phyloP scores from a whole-genome alignment of 768 basidiomycete genomes.

The Tricholoma flavovirens region DNA sequence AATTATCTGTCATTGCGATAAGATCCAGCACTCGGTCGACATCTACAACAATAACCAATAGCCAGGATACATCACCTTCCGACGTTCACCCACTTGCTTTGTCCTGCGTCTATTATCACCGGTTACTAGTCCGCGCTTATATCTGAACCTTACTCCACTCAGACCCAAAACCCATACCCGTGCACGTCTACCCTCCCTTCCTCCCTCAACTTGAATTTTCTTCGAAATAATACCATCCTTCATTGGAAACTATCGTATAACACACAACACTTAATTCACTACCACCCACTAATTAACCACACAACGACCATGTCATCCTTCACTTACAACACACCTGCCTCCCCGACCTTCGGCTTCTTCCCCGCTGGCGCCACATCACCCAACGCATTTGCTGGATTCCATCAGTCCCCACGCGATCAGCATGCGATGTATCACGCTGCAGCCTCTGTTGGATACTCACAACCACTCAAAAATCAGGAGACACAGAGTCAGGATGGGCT shows the following conservation, averaged over 20 bases:
- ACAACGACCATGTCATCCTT: conserved; percentile 41
- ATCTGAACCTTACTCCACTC: conserved; percentile 8
- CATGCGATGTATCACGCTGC: conserved; percentile 57
- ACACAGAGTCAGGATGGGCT: conserved; percentile 23
- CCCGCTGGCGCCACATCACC: conserved; percentile 50
- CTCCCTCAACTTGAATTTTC: conserved; percentile 5
- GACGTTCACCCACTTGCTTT: conserved; percentile 3
- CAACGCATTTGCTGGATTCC: conserved; percentile 50
- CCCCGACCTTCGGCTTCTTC: conserved; percentile 57
- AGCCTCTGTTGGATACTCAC: conserved; percentile 16
- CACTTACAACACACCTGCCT: conserved; percentile 39
- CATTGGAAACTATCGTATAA: conserved; percentile 3
- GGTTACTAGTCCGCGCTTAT: conserved; percentile 1
- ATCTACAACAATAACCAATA: conserved; percentile 17
- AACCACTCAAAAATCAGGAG: conserved; percentile 10
- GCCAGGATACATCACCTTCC: background rate
- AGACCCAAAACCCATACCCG: conserved; percentile 4
- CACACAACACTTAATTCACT: conserved; percentile 6
- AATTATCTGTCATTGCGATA: conserved; percentile 5
- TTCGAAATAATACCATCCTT: conserved; percentile 1
- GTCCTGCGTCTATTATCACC: conserved; percentile 10
- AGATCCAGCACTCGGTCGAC: conserved; percentile 6
- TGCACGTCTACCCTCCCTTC: conserved; percentile 3
- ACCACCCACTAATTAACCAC: conserved; percentile 6
- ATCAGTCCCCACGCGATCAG: conserved; percentile 56